Conservation (phyloP, 2,329 filamentous ascomycete species). For the Colletotrichum tropicale region DNA sequence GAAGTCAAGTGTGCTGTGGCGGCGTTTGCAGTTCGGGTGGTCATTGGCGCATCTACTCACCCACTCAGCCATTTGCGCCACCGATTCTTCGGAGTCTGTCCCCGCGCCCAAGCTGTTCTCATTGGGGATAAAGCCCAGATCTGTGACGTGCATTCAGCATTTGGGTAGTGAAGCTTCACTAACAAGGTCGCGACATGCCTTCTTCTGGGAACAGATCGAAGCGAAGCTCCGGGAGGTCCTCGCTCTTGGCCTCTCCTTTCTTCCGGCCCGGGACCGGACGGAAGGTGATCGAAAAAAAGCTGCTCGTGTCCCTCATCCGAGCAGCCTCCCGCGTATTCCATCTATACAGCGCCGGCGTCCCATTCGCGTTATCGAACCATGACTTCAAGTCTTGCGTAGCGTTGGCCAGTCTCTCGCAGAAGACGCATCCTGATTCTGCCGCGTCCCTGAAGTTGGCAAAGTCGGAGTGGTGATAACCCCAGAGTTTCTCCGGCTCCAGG, state of each 20-base stretch:
- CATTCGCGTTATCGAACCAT: neutral
- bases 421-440: neutral
- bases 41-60: neutral
- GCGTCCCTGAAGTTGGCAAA: neutral
- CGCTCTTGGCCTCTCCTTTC: neutral
- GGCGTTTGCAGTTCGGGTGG: slow-evolving; percentile 7
- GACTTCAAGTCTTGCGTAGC: neutral
- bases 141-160: neutral
- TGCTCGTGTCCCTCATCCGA: neutral
- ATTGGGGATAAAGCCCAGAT: neutral
- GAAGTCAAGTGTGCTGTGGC: neutral
- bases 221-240: neutral
- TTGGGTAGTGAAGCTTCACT: neutral
- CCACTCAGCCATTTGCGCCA: slow-evolving; percentile 8
- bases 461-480: neutral
- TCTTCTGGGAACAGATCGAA: neutral
- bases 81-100: neutral
- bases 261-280: neutral
- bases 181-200: neutral
- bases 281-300: neutral
- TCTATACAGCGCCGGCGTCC: neutral
- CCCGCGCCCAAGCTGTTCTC: neutral
- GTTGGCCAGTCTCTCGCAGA: neutral
- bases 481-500: neutral
- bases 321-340: neutral